Percentiles rank a stretch among this genome's conserved stretches.
phyloP scores from a whole-genome alignment of 805 yeast genomes.

The Candida oleophila region DNA sequence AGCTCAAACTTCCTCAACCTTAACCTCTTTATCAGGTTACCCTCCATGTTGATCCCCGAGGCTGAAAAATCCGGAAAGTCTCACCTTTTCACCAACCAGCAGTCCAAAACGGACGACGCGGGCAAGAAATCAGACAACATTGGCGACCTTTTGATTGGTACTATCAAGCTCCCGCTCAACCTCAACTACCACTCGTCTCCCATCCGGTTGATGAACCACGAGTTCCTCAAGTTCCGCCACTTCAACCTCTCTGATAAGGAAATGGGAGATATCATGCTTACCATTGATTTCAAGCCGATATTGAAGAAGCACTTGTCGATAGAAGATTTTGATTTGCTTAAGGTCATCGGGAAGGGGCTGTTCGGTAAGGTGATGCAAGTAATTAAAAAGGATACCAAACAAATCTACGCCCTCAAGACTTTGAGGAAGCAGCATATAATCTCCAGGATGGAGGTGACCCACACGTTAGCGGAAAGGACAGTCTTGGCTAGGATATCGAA shows the following conservation, averaged over 20 bases:
- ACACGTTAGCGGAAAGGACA: constrained; percentile 93
- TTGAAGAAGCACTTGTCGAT: constrained; percentile 68
- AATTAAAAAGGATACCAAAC: constrained; percentile 90
- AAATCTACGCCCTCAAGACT: constrained; percentile 91
- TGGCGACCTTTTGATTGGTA: constrained; percentile 76
- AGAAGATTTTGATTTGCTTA: constrained; percentile 88
- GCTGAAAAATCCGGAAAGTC: constrained; percentile 26
- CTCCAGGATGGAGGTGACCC: constrained; percentile 91
- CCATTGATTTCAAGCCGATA: constrained; percentile 67
- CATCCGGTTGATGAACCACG: constrained; percentile 66
- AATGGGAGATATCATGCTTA: constrained; percentile 56
- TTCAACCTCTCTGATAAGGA: constrained; percentile 40
- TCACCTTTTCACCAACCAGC: constrained; percentile 30
- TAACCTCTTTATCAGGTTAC: constrained; percentile 78
- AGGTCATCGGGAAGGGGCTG: constrained; percentile 97
- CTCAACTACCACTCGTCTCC: constrained; percentile 49
- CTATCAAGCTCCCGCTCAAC: constrained; percentile 61
- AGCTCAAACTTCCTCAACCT: constrained; percentile 60
- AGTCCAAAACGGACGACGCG: constrained; percentile 4
- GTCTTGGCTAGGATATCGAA: constrained; percentile 90
- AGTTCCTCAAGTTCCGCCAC: constrained; percentile 33
- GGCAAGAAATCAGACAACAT: constrained; percentile 30
- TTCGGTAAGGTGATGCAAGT: constrained; percentile 99
- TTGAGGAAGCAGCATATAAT: constrained; percentile 93
- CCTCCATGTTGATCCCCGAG: constrained; percentile 56